Base-by-base conservation (phyloP, 768 basidiomycete genomes). In the Tricholoma terreum region DNA sequence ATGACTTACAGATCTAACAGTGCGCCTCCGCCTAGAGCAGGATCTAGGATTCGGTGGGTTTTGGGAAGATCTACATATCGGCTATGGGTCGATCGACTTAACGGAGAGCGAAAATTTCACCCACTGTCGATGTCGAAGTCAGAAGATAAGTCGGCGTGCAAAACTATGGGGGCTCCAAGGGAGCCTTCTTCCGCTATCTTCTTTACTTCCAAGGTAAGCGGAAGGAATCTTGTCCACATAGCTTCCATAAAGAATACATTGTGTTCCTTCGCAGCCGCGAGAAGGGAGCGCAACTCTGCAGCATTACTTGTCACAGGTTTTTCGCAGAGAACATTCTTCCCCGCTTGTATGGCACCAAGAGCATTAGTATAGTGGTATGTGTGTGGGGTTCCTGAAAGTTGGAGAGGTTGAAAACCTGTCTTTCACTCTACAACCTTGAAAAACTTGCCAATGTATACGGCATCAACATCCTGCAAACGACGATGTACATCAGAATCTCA, bases 181-280 rank as follows among this genome's bases (percentile, higher is more conserved):
- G 68, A 71, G 5, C 86, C 87, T 54, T 78, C 77, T 50, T 88
- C 83, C 1, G 81, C 77, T 46, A 90, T 71, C 58, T 77, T 77
- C 71, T 87, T 86, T 53, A 92, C 74, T 58, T 88, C 89, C 15
- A 76, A 65, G 9, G 78, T 75, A 58, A 90, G 78, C 11, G 89
- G 89, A 56, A 89, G 86, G 76, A 91, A 92, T 34, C 89, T 80
- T 34, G 92, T 92, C 90, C 92, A 93, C 71, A 93, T 77, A 0
- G 89, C 92, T 72, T 95, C 94, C 92, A 95, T 94, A 64, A 95
- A 83, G 77, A 95, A 95, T 1, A 93, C 80, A 15, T 85, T 82
- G 63, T 87, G 76, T 67, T 90, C 83, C 69, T 88, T 89, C 2
- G 94, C 92, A 17, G 90, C 80, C 9, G 74, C 74, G 17, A 93